Evolutionary conservation across 139 green algal species (phyloP), one percentile per base, ranked within the genome.

Genomic region (Medakamo hakoo): DNA sequence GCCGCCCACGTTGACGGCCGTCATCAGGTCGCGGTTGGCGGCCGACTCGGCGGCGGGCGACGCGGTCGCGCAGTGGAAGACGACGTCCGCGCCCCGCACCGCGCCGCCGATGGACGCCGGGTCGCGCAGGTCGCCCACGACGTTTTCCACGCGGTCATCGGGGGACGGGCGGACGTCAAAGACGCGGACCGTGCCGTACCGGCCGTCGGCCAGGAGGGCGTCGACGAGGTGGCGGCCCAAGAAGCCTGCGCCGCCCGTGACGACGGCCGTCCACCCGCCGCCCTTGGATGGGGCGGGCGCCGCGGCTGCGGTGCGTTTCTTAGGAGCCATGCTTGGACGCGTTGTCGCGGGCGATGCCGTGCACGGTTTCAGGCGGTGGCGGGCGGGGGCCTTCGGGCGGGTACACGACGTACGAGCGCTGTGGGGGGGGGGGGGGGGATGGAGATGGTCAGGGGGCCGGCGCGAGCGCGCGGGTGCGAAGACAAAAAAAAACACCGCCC

Each of bases 51-150:
- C 81, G 0, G 84, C 88, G 64, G 85, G 87, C 16, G 87, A 76
- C 1, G 84, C 86, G 0, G 87, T 93, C 2, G 88, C 88, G 26
- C 81, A 76, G 64, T 95, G 88, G 63, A 95, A 89, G n/a, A 93
- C 84, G 23, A 88, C 77, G 55, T 89, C 78, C 55, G 79, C 69
- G 40, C 80, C 84, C 65, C 62, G 62, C 49, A 71, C 25, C 23
- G 80, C 82, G 2, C 55, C 31, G 2, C 57, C 27, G 25, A 88
- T 71, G 23, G 86, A 62, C 0, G 70, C 69, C 0, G 30, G 40
- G 49, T 85, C 75, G 9, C 82, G 68, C 66, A 91, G 62, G 69
- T 91, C 84, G 14, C 79, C 79, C 19, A 80, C 55, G 4, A 86
- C 60, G 59, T 68, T 72, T 2, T 65, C 55, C 0, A 70, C 79